Evolutionary conservation across 176 grass and related monocot species (phyloP).

Genomic region (Musa beccarii): DNA sequence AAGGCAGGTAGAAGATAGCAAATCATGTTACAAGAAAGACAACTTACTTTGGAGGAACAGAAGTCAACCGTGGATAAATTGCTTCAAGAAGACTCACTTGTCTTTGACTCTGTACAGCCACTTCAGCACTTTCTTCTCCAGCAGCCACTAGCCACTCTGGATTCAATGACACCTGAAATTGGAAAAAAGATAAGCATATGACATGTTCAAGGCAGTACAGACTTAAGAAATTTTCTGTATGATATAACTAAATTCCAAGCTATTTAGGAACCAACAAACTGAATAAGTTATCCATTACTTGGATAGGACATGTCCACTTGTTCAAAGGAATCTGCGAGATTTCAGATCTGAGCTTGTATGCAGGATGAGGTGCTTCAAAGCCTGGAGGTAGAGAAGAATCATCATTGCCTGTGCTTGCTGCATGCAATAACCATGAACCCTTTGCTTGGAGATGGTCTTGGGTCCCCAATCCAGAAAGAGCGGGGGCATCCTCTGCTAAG

Average conservation of each 20-base stretch:
- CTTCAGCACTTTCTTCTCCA: slow-evolving; percentile 88
- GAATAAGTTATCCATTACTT: slow-evolving; percentile 29
- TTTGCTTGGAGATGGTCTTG: slow-evolving; percentile 97
- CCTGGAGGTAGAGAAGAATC: slow-evolving; percentile 81
- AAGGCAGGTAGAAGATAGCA: background rate
- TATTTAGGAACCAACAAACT: background rate
- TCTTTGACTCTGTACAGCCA: slow-evolving; percentile 58
- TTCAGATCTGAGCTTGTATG: slow-evolving; percentile 44
- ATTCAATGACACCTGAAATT: slow-evolving; percentile 50
- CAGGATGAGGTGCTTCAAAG: slow-evolving; percentile 66
- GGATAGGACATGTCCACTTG: slow-evolving; percentile 58
- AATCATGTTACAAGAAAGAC: background rate
- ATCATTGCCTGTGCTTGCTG: slow-evolving; percentile 45
- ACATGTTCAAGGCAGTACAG: background rate
- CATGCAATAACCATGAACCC: slow-evolving; percentile 70
- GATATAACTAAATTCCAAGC: background rate
- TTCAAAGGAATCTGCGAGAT: slow-evolving; percentile 55
- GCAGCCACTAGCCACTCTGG: slow-evolving; percentile 54
- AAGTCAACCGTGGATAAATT: slow-evolving; percentile 83
- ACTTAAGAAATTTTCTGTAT: no score
- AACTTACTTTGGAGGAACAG: slow-evolving; percentile 84
- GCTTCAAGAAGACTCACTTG: slow-evolving; percentile 79
- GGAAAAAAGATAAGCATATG: slow-evolving; percentile 10
- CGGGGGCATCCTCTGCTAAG: slow-evolving; percentile 82
- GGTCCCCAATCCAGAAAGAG: slow-evolving; percentile 53